phyloP scores from a whole-genome alignment of 2,329 filamentous ascomycete genomes.

The Pseudogymnoascus destructans region DNA sequence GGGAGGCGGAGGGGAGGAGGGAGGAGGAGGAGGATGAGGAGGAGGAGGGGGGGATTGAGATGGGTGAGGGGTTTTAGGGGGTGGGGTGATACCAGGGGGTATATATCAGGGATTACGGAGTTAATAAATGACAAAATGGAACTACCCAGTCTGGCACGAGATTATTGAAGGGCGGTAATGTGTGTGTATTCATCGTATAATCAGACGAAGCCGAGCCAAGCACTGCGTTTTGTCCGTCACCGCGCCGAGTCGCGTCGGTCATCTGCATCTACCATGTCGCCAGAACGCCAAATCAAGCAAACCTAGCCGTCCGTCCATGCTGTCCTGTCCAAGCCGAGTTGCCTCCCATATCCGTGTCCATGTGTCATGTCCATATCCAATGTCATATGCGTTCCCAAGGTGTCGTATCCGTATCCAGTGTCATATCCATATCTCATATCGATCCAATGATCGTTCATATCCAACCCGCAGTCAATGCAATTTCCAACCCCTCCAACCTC shows the following conservation, averaged over 20 bases:
- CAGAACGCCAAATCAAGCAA: background rate
- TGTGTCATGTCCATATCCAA: background rate
- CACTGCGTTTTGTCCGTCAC: background rate
- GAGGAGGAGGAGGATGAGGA: slow-evolving; percentile 56
- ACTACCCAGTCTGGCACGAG: background rate
- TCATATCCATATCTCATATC: background rate
- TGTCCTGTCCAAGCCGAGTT: background rate
- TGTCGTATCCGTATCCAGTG: background rate
- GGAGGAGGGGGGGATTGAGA: slow-evolving; percentile 26
- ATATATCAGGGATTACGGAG: background rate
- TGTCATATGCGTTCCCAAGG: background rate
- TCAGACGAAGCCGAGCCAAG: background rate
- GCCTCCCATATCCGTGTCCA: background rate
- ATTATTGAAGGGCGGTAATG: background rate
- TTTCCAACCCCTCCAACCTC: background rate
- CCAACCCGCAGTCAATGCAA: background rate
- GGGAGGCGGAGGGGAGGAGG: slow-evolving; percentile 65
- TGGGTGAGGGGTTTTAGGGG: background rate
- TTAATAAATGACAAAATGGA: background rate
- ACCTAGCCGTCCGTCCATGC: background rate
- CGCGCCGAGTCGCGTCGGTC: background rate
- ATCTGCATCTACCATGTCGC: background rate
- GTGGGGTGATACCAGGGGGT: background rate
- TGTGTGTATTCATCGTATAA: background rate
- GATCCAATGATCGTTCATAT: background rate